Percentiles rank a stretch among this genome's conserved stretches.
These are phyloP conservation scores for Ascochyta koolunga DNA, from an alignment of 2,329 filamentous ascomycete genomes.

Conservation along the genomic window DNA sequence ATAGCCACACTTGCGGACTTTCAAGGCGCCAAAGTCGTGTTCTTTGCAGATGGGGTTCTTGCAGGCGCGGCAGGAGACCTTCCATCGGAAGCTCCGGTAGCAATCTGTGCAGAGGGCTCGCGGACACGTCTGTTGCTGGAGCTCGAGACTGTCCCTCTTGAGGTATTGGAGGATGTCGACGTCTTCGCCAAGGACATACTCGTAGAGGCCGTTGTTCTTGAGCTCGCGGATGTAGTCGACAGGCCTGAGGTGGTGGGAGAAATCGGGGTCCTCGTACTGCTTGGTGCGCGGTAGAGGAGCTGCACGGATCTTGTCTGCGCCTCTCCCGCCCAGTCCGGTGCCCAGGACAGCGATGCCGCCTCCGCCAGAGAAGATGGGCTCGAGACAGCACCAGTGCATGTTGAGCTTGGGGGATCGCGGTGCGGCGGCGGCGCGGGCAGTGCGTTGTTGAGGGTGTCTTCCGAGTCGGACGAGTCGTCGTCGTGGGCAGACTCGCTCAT, in stretches of 20 bases:
- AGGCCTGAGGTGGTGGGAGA: constrained; percentile 55
- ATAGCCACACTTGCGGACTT: constrained; percentile 63
- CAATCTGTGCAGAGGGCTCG: constrained; percentile 64
- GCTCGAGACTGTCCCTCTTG: constrained; percentile 51
- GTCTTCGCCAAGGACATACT: constrained; percentile 50
- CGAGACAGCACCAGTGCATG: constrained; percentile 66
- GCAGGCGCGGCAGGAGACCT: constrained; percentile 64
- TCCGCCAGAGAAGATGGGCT: constrained; percentile 65
- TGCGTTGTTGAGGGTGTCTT: constrained; percentile 45
- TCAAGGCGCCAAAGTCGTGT: constrained; percentile 63
- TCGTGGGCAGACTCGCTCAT: constrained; percentile 59
- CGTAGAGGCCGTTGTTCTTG: constrained; percentile 50
- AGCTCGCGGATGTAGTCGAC: constrained; percentile 51
- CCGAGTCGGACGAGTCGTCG: constrained; percentile 47
- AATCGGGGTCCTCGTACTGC: constrained; percentile 64
- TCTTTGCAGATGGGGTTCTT: constrained; percentile 64
- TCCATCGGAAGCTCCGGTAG: constrained; percentile 64
- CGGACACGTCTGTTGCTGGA: constrained; percentile 56
- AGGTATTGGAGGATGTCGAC: constrained; percentile 49
- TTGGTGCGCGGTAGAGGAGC: constrained; percentile 61
- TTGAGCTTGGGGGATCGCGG: constrained; percentile 57
- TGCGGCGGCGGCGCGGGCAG: constrained; percentile 43
- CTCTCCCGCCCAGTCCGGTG: constrained; percentile 54
- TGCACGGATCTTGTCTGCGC: constrained; percentile 62
- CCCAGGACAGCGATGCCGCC: constrained; percentile 64